Evolutionary conservation across 169 alveolate species (phyloP).

Genomic region (Cryptosporidium muris): DNA sequence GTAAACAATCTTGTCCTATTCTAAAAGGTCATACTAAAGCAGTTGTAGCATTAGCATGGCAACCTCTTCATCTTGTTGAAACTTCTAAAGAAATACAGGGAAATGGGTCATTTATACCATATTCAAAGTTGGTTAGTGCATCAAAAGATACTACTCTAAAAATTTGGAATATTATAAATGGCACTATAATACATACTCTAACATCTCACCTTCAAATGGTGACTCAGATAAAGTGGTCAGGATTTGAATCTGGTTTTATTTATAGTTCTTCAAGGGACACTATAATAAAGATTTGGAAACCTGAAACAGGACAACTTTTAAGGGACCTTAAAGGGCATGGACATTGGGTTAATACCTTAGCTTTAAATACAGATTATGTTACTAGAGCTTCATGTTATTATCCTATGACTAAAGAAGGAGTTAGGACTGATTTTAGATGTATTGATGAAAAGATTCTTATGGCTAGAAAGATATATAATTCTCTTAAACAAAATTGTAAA

Average conservation of each 20-base stretch:
- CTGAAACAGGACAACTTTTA: constrained; percentile 79
- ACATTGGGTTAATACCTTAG: constrained; percentile 98
- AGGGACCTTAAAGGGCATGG: constrained; percentile 94
- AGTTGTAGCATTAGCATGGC: constrained; percentile 88
- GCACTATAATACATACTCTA: constrained; percentile 81
- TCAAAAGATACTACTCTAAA: constrained; percentile 90
- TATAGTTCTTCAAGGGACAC: constrained; percentile 95
- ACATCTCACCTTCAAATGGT: constrained; percentile 92
- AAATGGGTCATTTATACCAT: constrained; percentile 37
- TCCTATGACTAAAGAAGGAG: constrained; percentile 23
- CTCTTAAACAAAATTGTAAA: constrained; percentile 80
- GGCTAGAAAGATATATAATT: constrained; percentile 71
- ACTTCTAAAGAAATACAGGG: constrained; percentile 70
- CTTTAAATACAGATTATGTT: constrained; percentile 92
- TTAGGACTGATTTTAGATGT: constrained; percentile 13
- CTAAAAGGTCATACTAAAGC: constrained; percentile 80
- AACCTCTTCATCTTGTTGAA: constrained; percentile 86
- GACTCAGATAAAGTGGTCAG: constrained; percentile 95
- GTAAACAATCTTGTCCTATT: constrained; percentile 66
- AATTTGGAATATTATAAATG: constrained; percentile 89
- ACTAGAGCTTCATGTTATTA: constrained; percentile 87
- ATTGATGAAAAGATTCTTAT: constrained; percentile 67
- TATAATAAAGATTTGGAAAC: constrained; percentile 92
- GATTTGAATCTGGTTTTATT: constrained; percentile 82
- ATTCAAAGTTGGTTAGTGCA: constrained; percentile 70